phyloP scores from a whole-genome alignment of 2,329 filamentous ascomycete species.

The Periconia sp. region DNA sequence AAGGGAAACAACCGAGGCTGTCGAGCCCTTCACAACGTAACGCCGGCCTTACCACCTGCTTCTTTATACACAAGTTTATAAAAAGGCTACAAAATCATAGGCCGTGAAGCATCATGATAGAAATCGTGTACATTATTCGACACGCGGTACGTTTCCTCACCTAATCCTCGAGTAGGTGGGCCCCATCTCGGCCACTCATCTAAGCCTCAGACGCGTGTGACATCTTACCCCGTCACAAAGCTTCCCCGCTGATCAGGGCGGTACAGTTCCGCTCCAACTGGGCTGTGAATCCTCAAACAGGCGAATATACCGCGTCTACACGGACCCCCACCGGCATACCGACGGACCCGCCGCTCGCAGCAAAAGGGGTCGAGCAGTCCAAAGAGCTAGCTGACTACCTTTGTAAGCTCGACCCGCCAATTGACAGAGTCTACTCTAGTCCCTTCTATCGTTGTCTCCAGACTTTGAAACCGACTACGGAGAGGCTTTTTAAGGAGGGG shows the following conservation, averaged over 20 bases:
- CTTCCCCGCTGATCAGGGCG: constrained; percentile 24
- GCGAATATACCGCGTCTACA: constrained; percentile 72
- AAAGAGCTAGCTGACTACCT: constrained; percentile 75
- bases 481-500: constrained; percentile 37
- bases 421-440: constrained; percentile 74
- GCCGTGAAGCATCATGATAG: no score
- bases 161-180: constrained; percentile 11
- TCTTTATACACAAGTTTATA: no score
- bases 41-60: no score
- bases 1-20: no score
- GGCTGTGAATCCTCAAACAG: constrained; percentile 81
- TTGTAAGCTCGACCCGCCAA: constrained; percentile 65
- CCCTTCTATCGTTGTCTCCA: constrained; percentile 51
- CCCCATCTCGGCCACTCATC: constrained; percentile 15
- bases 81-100: no score
- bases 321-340: constrained; percentile 84
- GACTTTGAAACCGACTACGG: constrained; percentile 46
- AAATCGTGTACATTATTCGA: constrained; percentile 57
- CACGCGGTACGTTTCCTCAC: constrained; percentile 55
- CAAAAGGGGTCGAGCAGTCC: constrained; percentile 84
- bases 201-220: background rate
- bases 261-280: constrained; percentile 83
- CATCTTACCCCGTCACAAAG: background rate
- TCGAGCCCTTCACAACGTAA: no score
- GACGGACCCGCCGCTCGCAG: constrained; percentile 84